Evolutionary conservation across 257 asterid genomes (phyloP), one percentile per base, ranked within the genome.

Genomic region (Dorcoceras hygrometricum): DNA sequence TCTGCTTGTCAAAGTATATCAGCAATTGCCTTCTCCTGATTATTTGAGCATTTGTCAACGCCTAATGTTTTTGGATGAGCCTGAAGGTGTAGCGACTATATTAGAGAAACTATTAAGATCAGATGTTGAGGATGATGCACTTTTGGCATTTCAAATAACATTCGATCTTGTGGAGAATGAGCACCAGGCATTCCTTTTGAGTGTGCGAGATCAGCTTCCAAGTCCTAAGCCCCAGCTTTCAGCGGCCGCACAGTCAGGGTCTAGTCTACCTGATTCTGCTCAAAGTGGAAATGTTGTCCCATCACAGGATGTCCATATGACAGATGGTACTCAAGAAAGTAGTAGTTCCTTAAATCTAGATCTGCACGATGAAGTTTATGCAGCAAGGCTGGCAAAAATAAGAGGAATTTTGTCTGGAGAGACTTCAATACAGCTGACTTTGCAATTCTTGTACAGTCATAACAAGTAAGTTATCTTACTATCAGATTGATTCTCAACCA

Each of bases 91-190:
- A 22, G 85, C 95, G 23, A 78, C 70, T 74, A 82, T 94, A 76
- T 84, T 94, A 63, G 96, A 87, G 84, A 94, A 82, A 69, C 91
- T 90, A 55, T 70, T 94, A 48, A 72, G 81, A 79, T 90, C 95
- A 28, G 95, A 86, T 54, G 76, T 81, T 64, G 73, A 73, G 63
- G 96, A 94, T 39, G 99, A 89, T 74, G 93, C 96, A 55, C 74
- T 94, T 29, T 65, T 94, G 85, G 95, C 96, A 57, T 87, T 84
- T 81, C 99, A 94, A 76, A 83, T 90, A 78, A 96, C 96, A 22
- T 94, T 94, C 80, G 97, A 90, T 83, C 88, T 90, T 20, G 88
- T 87, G 65, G 96, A 86, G 81, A 94, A 89, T 75, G 97, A 94
- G 65, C 90, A 87, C 78, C 97, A 89, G 71, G 96, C 89, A 39